A percentile compares a stretch with the other conserved stretches of the same genome.
These are phyloP conservation scores for Ascochyta lentis DNA, from an alignment of 2,329 filamentous ascomycete species.

Conservation along the genomic window DNA sequence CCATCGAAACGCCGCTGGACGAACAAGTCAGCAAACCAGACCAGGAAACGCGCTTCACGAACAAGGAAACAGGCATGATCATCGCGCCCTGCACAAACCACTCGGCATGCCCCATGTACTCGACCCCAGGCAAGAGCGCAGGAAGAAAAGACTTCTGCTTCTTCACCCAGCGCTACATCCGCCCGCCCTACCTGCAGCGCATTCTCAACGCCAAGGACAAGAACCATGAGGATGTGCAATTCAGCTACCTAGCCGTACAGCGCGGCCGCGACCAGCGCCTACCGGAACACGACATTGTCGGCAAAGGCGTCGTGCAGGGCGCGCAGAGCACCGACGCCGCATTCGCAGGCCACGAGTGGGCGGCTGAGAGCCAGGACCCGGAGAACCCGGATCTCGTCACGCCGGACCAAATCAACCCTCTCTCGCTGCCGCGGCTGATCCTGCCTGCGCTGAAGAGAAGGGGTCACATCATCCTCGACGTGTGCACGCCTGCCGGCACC, in stretches of 20 bases:
- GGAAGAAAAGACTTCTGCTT: constrained; percentile 90
- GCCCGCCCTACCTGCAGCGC: constrained; percentile 80
- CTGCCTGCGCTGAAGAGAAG: constrained; percentile 84
- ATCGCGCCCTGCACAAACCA: constrained; percentile 83
- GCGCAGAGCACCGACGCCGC: constrained; percentile 67
- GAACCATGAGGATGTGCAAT: constrained; percentile 90
- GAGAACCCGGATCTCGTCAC: constrained; percentile 33
- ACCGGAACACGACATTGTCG: constrained; percentile 39
- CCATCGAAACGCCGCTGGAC: constrained; percentile 46
- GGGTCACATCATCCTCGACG: constrained; percentile 86
- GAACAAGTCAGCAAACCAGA: constrained; percentile 52
- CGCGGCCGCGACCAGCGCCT: constrained; percentile 70
- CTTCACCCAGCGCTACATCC: constrained; percentile 87
- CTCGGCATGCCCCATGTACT: constrained; percentile 86
- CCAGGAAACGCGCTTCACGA: constrained; percentile 40
- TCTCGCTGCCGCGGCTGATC: constrained; percentile 79
- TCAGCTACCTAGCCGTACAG: constrained; percentile 86
- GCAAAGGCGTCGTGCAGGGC: constrained; percentile 55
- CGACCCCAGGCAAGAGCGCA: constrained; percentile 68
- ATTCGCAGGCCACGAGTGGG: constrained; percentile 71
- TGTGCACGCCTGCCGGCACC: constrained; percentile 84
- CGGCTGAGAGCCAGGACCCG: constrained; percentile 16
- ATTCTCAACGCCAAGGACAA: constrained; percentile 71
- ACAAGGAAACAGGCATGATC: constrained; percentile 68
- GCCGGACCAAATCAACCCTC: constrained; percentile 53